Conservation (phyloP, 495 filamentous ascomycete species). For the Collariella sp. region DNA sequence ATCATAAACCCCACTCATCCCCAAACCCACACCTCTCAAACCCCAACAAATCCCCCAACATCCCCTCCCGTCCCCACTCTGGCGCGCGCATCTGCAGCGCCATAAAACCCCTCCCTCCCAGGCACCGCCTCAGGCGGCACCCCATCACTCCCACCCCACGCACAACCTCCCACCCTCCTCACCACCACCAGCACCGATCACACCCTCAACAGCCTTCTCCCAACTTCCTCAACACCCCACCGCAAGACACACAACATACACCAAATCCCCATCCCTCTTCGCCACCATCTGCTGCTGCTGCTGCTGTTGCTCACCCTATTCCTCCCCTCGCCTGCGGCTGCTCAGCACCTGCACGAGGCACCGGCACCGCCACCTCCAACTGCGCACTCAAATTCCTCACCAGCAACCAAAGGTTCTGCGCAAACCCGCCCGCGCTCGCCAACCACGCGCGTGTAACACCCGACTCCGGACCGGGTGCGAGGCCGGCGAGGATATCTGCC, state of each 20-base stretch:
- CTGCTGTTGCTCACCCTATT: neutral
- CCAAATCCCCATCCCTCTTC: slow-evolving; percentile 39
- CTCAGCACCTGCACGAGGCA: slow-evolving; percentile 17
- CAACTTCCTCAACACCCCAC: slow-evolving; percentile 59
- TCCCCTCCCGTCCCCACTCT: slow-evolving; percentile 46
- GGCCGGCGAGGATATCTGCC: slow-evolving; percentile 74
- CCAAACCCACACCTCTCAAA: slow-evolving; percentile 45
- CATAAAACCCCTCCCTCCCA: slow-evolving; percentile 60
- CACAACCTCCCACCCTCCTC: neutral
- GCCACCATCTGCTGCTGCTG: slow-evolving; percentile 16
- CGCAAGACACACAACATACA: slow-evolving; percentile 60
- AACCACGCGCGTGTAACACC: slow-evolving; percentile 75
- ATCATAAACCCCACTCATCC: neutral
- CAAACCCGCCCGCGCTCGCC: slow-evolving; percentile 75
- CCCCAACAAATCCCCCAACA: slow-evolving; percentile 64
- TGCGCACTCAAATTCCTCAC: slow-evolving; percentile 61
- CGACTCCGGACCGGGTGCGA: slow-evolving; percentile 63
- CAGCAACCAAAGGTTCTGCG: slow-evolving; percentile 64
- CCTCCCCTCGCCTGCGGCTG: too few species aligned
- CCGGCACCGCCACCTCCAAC: slow-evolving; percentile 31
- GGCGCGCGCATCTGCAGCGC: slow-evolving; percentile 52
- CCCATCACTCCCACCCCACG: neutral
- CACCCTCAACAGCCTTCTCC: slow-evolving; percentile 58
- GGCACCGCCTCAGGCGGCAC: slow-evolving; percentile 60
- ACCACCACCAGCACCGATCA: too few species aligned